These are phyloP conservation scores for Tetratostichococcus sp. DNA, from an alignment of 139 green algal species.

Conservation along the genomic window DNA sequence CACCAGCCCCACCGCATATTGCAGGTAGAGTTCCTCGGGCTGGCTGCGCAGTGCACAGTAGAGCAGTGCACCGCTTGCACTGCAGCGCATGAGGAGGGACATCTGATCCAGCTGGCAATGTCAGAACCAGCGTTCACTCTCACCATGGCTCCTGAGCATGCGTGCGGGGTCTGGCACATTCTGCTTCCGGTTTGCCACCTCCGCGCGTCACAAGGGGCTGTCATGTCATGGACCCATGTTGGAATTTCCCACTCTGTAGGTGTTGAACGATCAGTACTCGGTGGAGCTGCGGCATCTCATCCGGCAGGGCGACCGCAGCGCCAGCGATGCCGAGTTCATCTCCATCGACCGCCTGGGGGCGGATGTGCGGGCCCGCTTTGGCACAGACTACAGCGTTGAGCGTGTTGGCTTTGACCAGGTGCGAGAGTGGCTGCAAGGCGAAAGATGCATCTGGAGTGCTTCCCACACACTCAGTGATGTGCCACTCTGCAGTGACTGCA, in stretches of 20 bases:
- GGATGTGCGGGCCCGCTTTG: conserved; percentile 78
- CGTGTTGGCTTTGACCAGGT: conserved; percentile 65
- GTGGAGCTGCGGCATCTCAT: conserved; percentile 53
- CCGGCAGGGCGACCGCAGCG: conserved; percentile 20
- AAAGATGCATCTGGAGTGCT: too few species aligned
- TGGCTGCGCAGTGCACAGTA: too few species aligned
- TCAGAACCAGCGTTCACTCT: too few species aligned
- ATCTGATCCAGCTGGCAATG: too few species aligned
- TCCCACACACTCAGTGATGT: too few species aligned
- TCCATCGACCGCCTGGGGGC: conserved; percentile 84
- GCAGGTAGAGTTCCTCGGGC: conserved; percentile 46
- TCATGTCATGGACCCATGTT: too few species aligned
- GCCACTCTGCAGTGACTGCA: neutral
- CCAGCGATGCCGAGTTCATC: conserved; percentile 78
- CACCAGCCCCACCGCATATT: conserved; percentile 51
- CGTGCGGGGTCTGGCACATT: too few species aligned
- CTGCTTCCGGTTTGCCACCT: too few species aligned
- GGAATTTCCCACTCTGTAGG: conserved; percentile 25
- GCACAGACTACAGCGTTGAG: conserved; percentile 75
- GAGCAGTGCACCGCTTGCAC: too few species aligned
- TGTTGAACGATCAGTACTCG: conserved; percentile 63
- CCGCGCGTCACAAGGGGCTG: too few species aligned
- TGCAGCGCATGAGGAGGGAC: too few species aligned
- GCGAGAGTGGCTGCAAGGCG: neutral
- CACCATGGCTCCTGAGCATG: too few species aligned